Evolutionary conservation across 768 basidiomycete species (phyloP), one percentile per base, ranked within the genome.

Genomic region (Mycena galericulata): DNA sequence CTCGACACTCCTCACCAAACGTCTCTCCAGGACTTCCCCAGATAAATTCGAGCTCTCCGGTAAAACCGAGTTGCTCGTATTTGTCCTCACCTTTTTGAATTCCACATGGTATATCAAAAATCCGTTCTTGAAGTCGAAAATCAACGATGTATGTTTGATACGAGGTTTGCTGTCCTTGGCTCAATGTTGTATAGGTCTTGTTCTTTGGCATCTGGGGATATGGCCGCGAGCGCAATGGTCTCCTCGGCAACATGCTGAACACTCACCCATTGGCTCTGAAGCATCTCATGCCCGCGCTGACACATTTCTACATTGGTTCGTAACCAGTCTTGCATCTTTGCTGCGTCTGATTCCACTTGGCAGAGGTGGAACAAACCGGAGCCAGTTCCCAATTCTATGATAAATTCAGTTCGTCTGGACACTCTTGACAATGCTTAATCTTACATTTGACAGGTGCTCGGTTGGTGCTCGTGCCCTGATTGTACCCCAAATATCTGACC

Each of bases 71-170:
- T 82, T 99, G 17, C 82, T 99, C 72, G 88, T 90, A 0, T 99
- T 98, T 80, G 87, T 90, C 22, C 81, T 99, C 72, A 96, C 95
- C 2, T 98, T 98, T 86, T 82, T 99, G 67, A 89, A 92, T 8
- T 96, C 95, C 40, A 97, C 97, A 0, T 96, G 95, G 89, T 99
- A 96, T 78, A 97, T 99, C 85, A 98, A 98, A 84, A 99, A 99
- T 73, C 98, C 98, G 0, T 98, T 97, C 85, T 78, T 99, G 73
- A 98, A 98, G 80, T 90, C 95, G 22, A 97, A 98, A 80, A 92
- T 99, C 67, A 96, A 98, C 71, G 94, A 98, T 76, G 95, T 96
- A 70, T 47, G 85, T 79, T 41, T 15, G 46, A 69, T 61, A 22
- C 7, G 29, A 30, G 14, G n/a, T 18, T 26, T 12, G 3, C 32